Evolutionary conservation across 2,329 filamentous ascomycete species (phyloP).

Genomic region (Venturiaceae sp.): DNA sequence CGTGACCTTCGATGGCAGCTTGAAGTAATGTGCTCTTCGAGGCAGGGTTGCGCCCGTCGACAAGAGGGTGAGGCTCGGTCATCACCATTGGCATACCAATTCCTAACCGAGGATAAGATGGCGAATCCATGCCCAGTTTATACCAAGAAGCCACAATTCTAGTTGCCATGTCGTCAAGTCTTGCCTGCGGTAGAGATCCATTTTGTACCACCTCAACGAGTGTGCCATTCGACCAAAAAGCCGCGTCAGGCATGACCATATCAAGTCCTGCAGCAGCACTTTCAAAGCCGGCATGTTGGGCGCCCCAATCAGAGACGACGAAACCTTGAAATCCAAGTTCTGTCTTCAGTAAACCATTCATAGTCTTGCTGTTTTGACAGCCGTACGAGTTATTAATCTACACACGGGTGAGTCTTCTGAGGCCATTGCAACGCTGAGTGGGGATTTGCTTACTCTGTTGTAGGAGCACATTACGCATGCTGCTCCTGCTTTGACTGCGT

Average conservation of each 20-base stretch:
- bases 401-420: slow-evolving; percentile 37
- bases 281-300: slow-evolving; percentile 18
- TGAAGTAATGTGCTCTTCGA: slow-evolving; percentile 40
- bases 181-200: slow-evolving; percentile 18
- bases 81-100: slow-evolving; percentile 1
- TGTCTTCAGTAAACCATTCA: slow-evolving; percentile 56
- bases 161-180: slow-evolving; percentile 23
- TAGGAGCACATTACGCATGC: slow-evolving; percentile 22
- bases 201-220: slow-evolving; percentile 20
- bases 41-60: slow-evolving; percentile 45
- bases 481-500: slow-evolving; percentile 19
- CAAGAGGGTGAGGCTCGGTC: slow-evolving; percentile 8
- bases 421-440: slow-evolving; percentile 33
- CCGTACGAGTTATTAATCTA: slow-evolving; percentile 27
- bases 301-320: slow-evolving; percentile 18
- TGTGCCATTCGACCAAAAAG: slow-evolving; percentile 12
- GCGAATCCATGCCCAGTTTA: neutral
- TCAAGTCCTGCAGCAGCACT: slow-evolving; percentile 20
- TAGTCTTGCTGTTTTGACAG: slow-evolving; percentile 48
- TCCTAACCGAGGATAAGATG: neutral
- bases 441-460: slow-evolving; percentile 33
- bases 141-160: slow-evolving; percentile 17
- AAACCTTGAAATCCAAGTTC: slow-evolving; percentile 36
- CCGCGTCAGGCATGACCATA: slow-evolving; percentile 15
- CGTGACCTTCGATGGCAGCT: slow-evolving; percentile 50